phyloP scores from a whole-genome alignment of 257 asterid species.

The Solanum lycopersicoides region DNA sequence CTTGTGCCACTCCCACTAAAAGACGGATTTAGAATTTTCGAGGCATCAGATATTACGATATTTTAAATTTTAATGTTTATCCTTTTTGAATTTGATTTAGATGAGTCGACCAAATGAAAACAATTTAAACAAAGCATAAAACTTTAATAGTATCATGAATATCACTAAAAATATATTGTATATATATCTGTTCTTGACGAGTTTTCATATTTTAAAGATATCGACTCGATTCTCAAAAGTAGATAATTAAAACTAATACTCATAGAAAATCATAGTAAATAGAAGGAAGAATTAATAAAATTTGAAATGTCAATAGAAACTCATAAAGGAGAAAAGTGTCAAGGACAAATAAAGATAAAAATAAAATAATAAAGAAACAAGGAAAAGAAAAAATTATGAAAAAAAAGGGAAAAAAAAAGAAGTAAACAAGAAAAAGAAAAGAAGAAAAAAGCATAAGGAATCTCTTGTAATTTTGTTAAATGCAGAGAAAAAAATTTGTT shows the following conservation, averaged over 20 bases:
- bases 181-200: too few relatives aligned
- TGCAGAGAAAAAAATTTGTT: not conserved
- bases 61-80: accelerated
- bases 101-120: not conserved
- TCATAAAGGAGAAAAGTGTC: not conserved
- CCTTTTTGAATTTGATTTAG: too few relatives aligned
- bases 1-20: not conserved
- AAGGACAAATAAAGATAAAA: not conserved
- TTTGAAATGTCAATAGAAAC: not conserved
- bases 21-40: too few relatives aligned
- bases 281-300: not conserved
- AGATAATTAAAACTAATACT: not conserved
- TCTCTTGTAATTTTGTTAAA: not conserved
- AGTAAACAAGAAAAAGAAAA: not conserved
- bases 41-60: too few relatives aligned
- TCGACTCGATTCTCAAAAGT: not conserved
- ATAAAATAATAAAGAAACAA: too few relatives aligned
- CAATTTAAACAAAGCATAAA: too few relatives aligned
- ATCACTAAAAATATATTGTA: too few relatives aligned
- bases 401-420: too few relatives aligned
- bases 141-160: not conserved
- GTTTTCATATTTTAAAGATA: not conserved
- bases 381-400: not conserved
- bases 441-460: not conserved
- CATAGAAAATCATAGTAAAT: not conserved